These are phyloP conservation scores for Sicyos baderoa DNA, from an alignment of 306 rosid genomes.

Conservation along the genomic window DNA sequence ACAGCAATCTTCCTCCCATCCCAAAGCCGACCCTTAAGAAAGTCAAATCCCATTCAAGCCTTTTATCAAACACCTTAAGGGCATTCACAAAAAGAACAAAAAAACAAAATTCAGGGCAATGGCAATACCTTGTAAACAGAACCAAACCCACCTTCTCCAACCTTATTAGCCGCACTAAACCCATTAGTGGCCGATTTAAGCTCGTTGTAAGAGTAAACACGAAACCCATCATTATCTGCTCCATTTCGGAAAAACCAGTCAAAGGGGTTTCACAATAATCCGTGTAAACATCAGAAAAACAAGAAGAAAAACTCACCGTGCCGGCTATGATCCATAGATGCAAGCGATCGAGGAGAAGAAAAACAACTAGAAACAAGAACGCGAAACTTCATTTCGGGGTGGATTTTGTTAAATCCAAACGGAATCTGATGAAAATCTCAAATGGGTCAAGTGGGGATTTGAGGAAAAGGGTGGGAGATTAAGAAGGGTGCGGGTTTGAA, in stretches of 20 bases:
- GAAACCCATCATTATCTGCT: constrained; percentile 45
- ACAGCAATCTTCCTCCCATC: constrained; percentile 64
- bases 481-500: constrained; percentile 11
- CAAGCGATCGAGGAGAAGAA: neutral
- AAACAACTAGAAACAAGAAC: constrained; percentile 2
- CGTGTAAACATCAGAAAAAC: neutral
- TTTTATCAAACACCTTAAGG: constrained; percentile 16
- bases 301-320: neutral
- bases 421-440: neutral
- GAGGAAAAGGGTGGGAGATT: neutral
- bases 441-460: neutral
- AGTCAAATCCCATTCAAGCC: constrained; percentile 21
- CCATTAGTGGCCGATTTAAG: constrained; percentile 54
- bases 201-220: constrained; percentile 50
- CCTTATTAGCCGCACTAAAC: constrained; percentile 42
- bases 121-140: constrained; percentile 56
- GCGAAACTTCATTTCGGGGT: neutral
- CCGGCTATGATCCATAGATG: neutral
- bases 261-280: neutral
- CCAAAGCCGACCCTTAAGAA: constrained; percentile 51
- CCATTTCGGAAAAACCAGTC: constrained; percentile 3
- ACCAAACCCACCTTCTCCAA: constrained; percentile 91
- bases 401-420: neutral
- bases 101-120: neutral
- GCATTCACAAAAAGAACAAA: neutral